Conservation (phyloP, 192 early-diverging fungal species). For the Pilobolus umbonatus region DNA sequence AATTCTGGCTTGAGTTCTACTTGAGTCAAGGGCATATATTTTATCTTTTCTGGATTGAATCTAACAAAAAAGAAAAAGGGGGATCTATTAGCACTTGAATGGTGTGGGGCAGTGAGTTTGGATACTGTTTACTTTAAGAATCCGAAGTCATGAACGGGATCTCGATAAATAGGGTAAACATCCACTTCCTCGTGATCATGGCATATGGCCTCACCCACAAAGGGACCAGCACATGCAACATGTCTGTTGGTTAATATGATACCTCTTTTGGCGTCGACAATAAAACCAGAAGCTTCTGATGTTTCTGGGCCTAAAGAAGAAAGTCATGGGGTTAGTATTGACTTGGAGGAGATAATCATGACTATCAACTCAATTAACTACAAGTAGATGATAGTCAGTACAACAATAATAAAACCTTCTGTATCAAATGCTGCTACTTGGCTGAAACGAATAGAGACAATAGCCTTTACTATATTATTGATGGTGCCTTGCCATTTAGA, state of each 20-base stretch:
- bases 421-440: conserved; percentile 78
- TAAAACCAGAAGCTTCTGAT: conserved; percentile 79
- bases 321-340: too few species aligned
- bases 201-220: conserved; percentile 75
- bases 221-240: conserved; percentile 77
- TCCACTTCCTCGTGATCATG: conserved; percentile 77
- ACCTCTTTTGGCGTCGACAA: conserved; percentile 67
- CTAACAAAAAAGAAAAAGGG: conserved; percentile 24
- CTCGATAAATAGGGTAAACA: conserved; percentile 67
- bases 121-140: conserved; percentile 44
- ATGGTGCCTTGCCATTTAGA: conserved; percentile 69
- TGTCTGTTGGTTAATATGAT: conserved; percentile 67
- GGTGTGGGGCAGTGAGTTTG: not conserved
- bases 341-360: too few species aligned
- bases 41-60: conserved; percentile 69
- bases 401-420: conserved; percentile 42
- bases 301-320: conserved; percentile 49
- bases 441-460: conserved; percentile 74
- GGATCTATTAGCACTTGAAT: conserved; percentile 12
- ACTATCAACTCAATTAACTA: too few species aligned
- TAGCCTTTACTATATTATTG: conserved; percentile 59
- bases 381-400: not conserved
- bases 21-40: conserved; percentile 65
- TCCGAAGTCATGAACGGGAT: conserved; percentile 78
- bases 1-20: conserved; percentile 63